Evolutionary conservation across 371 early-diverging fungal genomes (phyloP).

Genomic region (Rhizopus delemar): DNA sequence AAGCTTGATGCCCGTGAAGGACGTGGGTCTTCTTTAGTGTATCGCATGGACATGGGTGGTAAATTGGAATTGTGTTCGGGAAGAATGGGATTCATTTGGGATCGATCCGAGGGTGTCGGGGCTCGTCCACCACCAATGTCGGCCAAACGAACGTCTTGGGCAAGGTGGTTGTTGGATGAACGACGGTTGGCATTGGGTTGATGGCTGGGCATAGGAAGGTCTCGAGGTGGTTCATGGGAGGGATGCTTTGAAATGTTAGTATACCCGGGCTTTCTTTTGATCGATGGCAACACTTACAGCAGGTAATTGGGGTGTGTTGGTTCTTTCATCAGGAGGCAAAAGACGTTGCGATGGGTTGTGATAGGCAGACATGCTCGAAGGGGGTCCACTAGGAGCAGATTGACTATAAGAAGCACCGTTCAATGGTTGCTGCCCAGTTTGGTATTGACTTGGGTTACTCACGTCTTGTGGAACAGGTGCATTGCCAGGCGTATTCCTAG

Average conservation of each 20-base stretch:
- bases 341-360: slow-evolving; percentile 15
- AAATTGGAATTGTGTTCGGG: slow-evolving; percentile 31
- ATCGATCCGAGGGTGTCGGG: slow-evolving; percentile 52
- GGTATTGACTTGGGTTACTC: slow-evolving; percentile 56
- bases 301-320: slow-evolving; percentile 33
- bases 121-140: slow-evolving; percentile 49
- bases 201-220: slow-evolving; percentile 45
- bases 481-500: slow-evolving; percentile 33
- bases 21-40: slow-evolving; percentile 16
- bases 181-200: slow-evolving; percentile 21
- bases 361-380: slow-evolving; percentile 44
- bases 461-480: slow-evolving; percentile 68
- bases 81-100: slow-evolving; percentile 57
- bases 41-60: slow-evolving; percentile 34
- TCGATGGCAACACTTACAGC: slow-evolving; percentile 9
- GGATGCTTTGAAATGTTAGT: no score
- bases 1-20: slow-evolving; percentile 4
- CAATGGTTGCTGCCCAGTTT: slow-evolving; percentile 35
- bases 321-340: slow-evolving; percentile 25
- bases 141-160: slow-evolving; percentile 47
- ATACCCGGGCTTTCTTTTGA: background rate
- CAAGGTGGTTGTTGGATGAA: slow-evolving; percentile 17
- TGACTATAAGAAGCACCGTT: slow-evolving; percentile 33
- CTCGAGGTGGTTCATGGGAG: slow-evolving; percentile 40
- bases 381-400: slow-evolving; percentile 36